Percentiles rank a stretch among this genome's conserved stretches.
phyloP scores from a whole-genome alignment of 345 rosid species.

The Citrus unshiu region DNA sequence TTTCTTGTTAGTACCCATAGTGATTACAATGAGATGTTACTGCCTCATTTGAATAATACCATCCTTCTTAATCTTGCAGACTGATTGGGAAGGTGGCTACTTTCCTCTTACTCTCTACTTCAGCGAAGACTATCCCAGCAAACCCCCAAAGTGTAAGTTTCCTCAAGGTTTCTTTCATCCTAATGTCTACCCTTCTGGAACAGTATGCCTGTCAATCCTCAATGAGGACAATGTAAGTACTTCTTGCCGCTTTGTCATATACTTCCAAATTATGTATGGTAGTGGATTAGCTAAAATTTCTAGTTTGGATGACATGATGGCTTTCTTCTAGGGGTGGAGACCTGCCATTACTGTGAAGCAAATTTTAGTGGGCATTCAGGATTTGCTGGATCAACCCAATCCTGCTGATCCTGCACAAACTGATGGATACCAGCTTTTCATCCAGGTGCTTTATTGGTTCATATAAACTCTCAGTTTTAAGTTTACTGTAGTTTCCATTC shows the following conservation, averaged over 20 bases:
- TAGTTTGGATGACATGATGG: background rate
- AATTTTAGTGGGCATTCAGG: constrained; percentile 40
- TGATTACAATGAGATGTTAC: background rate
- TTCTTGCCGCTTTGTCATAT: background rate
- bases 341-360: constrained; percentile 45
- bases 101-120: constrained; percentile 33
- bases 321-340: constrained; percentile 35
- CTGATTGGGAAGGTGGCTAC: constrained; percentile 41
- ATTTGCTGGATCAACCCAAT: constrained; percentile 39
- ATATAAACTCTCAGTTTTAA: background rate
- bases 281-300: background rate
- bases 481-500: background rate
- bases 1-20: background rate
- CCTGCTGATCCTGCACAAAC: constrained; percentile 38
- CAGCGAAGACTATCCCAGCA: constrained; percentile 43
- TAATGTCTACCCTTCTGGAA: constrained; percentile 38
- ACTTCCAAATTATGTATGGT: background rate
- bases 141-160: constrained; percentile 42
- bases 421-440: constrained; percentile 30
- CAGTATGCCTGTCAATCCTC: constrained; percentile 41
- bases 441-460: constrained; percentile 13
- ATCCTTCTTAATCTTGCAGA: constrained; percentile 16
- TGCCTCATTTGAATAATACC: background rate
- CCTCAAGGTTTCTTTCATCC: constrained; percentile 42
- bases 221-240: constrained; percentile 32